Evolutionary conservation across 1,284 basidiomycete species (phyloP).

Genomic region (Ustanciosporium gigantosporum): DNA sequence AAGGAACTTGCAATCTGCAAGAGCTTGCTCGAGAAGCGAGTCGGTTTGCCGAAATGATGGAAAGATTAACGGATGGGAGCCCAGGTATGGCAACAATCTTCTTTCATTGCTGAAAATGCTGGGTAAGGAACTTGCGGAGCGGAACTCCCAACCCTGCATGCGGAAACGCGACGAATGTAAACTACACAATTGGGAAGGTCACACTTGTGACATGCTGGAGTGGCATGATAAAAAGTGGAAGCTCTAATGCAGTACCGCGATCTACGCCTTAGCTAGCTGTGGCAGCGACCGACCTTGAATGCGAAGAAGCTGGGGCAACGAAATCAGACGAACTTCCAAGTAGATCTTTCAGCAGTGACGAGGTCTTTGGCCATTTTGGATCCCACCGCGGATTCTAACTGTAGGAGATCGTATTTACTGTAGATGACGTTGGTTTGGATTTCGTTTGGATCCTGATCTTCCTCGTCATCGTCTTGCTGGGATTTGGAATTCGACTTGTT

Average conservation of each 20-base stretch:
- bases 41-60: no score
- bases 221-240: no score
- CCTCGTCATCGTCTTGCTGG: slow-evolving; percentile 13
- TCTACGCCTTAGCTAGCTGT: no score
- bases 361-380: slow-evolving; percentile 41
- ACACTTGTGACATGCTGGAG: no score
- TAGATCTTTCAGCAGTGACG: slow-evolving; percentile 38
- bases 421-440: slow-evolving; percentile 71
- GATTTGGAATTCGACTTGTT: background rate
- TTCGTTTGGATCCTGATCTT: slow-evolving; percentile 71
- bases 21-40: background rate
- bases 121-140: no score
- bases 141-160: no score
- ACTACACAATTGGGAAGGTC: no score
- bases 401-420: slow-evolving; percentile 84
- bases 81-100: no score
- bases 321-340: slow-evolving; percentile 49
- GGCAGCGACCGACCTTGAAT: background rate
- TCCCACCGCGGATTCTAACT: slow-evolving; percentile 77
- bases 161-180: no score
- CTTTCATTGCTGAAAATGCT: no score
- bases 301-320: background rate
- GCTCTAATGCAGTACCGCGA: no score
- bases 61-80: no score
- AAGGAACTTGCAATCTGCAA: background rate